Percentiles rank a stretch among this genome's conserved stretches.
Evolutionary conservation across 2,329 filamentous ascomycete genomes (phyloP).

Genomic region (Delphinella strobiligena): DNA sequence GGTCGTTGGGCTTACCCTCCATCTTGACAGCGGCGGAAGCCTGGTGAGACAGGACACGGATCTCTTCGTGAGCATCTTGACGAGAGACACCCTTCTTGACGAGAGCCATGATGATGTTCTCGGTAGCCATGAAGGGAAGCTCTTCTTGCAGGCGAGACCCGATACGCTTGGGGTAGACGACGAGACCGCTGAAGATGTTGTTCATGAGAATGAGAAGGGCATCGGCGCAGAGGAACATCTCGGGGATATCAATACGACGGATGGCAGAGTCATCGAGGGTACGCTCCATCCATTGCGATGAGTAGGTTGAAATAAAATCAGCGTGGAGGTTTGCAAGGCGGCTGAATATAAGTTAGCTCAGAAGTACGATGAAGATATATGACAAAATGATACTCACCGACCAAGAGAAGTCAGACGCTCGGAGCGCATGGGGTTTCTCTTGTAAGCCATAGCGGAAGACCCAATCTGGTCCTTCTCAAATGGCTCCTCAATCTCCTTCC

Average conservation of each 20-base stretch:
- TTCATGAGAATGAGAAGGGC: conserved; percentile 36
- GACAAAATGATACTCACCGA: conserved; percentile 21
- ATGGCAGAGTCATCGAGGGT: conserved; percentile 68
- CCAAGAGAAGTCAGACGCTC: conserved; percentile 50
- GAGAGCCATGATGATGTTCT: conserved; percentile 66
- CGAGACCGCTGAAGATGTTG: conserved; percentile 60
- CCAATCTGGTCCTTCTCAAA: conserved; percentile 73
- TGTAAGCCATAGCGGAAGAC: conserved; percentile 55
- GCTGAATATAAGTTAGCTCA: not conserved
- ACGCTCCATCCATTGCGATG: conserved; percentile 65
- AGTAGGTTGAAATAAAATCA: conserved; percentile 53
- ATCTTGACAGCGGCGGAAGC: conserved; percentile 60
- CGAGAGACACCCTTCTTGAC: conserved; percentile 57
- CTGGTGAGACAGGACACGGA: conserved; percentile 67
- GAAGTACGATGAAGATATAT: conserved; percentile 23
- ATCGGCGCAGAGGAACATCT: conserved; percentile 37
- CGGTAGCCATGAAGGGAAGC: conserved; percentile 76
- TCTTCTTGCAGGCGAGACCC: conserved; percentile 56
- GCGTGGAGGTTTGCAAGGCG: conserved; percentile 37
- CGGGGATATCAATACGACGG: conserved; percentile 41
- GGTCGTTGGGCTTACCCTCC: conserved; percentile 65
- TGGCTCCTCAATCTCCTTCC: conserved; percentile 79
- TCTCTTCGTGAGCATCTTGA: conserved; percentile 78
- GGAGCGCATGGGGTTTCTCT: conserved; percentile 48
- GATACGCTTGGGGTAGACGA: conserved; percentile 69